Evolutionary conservation across 257 asterid genomes (phyloP), one percentile per base, ranked within the genome.

Genomic region (Knoxia roxburghii): DNA sequence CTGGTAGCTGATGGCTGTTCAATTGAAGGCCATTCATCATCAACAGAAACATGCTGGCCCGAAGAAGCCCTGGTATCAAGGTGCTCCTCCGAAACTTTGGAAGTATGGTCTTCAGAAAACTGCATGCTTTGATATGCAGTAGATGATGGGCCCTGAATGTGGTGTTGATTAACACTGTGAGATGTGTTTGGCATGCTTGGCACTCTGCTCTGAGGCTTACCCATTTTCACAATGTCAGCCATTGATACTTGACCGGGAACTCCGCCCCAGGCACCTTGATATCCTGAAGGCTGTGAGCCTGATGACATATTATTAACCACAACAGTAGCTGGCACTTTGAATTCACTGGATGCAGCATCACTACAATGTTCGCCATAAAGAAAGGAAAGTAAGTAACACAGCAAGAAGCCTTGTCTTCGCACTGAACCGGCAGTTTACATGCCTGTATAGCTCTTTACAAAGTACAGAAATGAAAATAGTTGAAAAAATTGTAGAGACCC

Each of bases 151-250:
- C 82, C 82, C 64, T 72, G 87, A 68, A 50, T 72, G 79, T 83
- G 78, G 74, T 67, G 76, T 52, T 70, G 73, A 74, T 55, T 67
- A 39, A 56, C 71, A 70, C 30, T 78, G 77, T 79, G 83, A 68
- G 85, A 77, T 70, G 84, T 76, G 73, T 57, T 82, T 27, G 86
- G 71, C 30, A 65, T 75, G 67, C 62, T 71, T 10, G 84, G 63
- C 30, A 74, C 72, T 69, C 76, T 84, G 78, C 54, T 77, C 3
- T 78, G 85, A 11, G 92, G 95, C 74, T 77, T 86, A 45, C 96
- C 97, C 97, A 86, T 91, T 88, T 89, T 91, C 85, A 91, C 96
- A 75, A 91, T 84, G 82, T 89, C 95, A 68, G 95, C 95, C 98
- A 94, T 88, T 66, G 99, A 86, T 35, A 86, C 82, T 79, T 88